Evolutionary conservation across 2,329 filamentous ascomycete species (phyloP).

Genomic region (Orbilia javanica): DNA sequence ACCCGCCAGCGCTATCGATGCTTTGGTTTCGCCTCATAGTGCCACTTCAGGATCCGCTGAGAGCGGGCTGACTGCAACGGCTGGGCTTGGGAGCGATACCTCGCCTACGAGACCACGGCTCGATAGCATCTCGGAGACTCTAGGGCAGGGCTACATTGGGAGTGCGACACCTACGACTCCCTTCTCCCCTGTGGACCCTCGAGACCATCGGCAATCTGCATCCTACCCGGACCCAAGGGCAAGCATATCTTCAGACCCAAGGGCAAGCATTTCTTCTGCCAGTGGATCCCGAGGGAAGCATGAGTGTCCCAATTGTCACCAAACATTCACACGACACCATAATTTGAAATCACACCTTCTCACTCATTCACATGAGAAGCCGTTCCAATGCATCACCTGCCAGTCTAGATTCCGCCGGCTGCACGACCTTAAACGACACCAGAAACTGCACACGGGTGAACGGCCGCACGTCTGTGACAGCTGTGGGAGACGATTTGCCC

Average conservation of each 20-base stretch:
- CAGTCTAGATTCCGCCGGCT: constrained; percentile 90
- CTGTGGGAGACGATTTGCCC: constrained; percentile 92
- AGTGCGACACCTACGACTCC: constrained; percentile 50
- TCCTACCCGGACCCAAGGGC: constrained; percentile 52
- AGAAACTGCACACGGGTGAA: constrained; percentile 96
- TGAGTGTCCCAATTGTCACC: constrained; percentile 95
- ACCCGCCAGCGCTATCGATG: constrained; percentile 43
- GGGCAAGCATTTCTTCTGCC: constrained; percentile 53
- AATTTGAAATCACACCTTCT: constrained; percentile 97
- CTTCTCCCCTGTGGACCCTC: constrained; percentile 49
- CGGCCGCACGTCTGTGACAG: constrained; percentile 94
- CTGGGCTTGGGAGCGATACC: constrained; percentile 55
- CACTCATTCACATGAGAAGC: constrained; percentile 98
- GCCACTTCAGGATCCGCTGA: constrained; percentile 55
- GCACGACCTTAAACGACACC: constrained; percentile 95
- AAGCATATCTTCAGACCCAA: constrained; percentile 52
- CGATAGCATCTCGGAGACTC: constrained; percentile 52
- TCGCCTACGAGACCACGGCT: constrained; percentile 55
- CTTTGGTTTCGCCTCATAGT: constrained; percentile 47
- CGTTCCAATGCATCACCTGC: constrained; percentile 89
- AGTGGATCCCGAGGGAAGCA: constrained; percentile 72
- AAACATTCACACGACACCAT: constrained; percentile 96
- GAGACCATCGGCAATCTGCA: constrained; percentile 42
- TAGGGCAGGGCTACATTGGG: constrained; percentile 37
- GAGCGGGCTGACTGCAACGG: constrained; percentile 52